These are phyloP conservation scores for Rosellinia necatrix DNA, from an alignment of 2,329 filamentous ascomycete species.

Conservation along the genomic window DNA sequence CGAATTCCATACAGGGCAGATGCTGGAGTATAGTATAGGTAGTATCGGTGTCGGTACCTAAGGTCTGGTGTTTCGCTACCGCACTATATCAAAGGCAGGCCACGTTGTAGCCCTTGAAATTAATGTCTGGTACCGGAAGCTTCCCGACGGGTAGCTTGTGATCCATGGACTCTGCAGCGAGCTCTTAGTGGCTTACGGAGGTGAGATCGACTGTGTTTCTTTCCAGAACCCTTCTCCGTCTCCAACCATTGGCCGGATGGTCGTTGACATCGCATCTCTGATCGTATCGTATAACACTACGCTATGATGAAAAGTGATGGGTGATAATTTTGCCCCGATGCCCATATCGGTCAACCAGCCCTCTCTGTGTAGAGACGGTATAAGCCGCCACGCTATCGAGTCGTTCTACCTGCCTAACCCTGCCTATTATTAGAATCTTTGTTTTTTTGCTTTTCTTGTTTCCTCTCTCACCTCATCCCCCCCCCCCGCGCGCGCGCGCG, in stretches of 20 bases:
- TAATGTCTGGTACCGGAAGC: constrained; percentile 27
- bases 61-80: constrained; percentile 20
- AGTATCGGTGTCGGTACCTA: constrained; percentile 12
- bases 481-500: no score
- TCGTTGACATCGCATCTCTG: not conserved
- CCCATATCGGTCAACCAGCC: no score
- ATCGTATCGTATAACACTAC: not conserved
- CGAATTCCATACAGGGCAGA: no score
- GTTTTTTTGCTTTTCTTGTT: no score
- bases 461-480: no score
- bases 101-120: constrained; percentile 29
- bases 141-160: constrained; percentile 26
- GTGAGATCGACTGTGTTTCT: constrained; percentile 13
- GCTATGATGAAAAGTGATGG: not conserved
- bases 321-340: no score
- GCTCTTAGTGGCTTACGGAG: constrained; percentile 12
- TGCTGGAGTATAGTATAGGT: no score
- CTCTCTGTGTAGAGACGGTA: no score
- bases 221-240: constrained; percentile 9
- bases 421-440: no score
- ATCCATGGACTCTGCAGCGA: constrained; percentile 16
- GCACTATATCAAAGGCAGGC: constrained; percentile 14
- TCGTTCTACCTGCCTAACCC: not conserved
- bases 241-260: not conserved
- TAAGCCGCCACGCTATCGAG: no score